A percentile compares a stretch with the other conserved stretches of the same genome.
phyloP scores from a whole-genome alignment of 805 yeast genomes.

The Kockiozyma suomiensis region DNA sequence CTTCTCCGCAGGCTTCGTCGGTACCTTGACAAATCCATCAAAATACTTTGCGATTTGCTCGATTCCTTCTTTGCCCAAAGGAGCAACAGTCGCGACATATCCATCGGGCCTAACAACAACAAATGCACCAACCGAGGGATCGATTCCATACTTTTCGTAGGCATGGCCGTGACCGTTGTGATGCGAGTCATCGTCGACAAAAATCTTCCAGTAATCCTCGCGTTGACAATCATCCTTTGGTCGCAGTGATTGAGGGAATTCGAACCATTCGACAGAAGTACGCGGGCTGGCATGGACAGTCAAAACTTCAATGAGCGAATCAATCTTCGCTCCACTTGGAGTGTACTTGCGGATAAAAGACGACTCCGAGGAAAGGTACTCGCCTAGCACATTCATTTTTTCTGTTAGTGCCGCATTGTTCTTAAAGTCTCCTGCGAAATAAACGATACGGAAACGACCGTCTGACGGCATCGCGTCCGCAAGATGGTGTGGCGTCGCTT shows the following conservation, averaged over 20 bases:
- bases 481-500: constrained; percentile 38
- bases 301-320: constrained; percentile 40
- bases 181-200: constrained; percentile 38
- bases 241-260: constrained; percentile 39
- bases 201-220: constrained; percentile 43
- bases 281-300: constrained; percentile 39
- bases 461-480: constrained; percentile 40
- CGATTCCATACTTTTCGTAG: constrained; percentile 41
- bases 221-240: constrained; percentile 23
- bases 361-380: constrained; percentile 11
- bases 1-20: constrained; percentile 8
- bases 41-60: constrained; percentile 37
- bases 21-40: constrained; percentile 21
- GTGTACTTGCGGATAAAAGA: constrained; percentile 36
- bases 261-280: constrained; percentile 36
- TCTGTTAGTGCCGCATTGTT: background rate
- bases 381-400: constrained; percentile 15
- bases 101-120: constrained; percentile 45
- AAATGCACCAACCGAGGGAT: constrained; percentile 37
- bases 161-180: constrained; percentile 41
- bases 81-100: constrained; percentile 40
- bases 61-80: constrained; percentile 32
- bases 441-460: constrained; percentile 43
- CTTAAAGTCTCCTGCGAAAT: constrained; percentile 40
- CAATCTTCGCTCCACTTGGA: constrained; percentile 38